Evolutionary conservation across 179 eudicot species (phyloP).

Genomic region (Gypsophila paniculata): DNA sequence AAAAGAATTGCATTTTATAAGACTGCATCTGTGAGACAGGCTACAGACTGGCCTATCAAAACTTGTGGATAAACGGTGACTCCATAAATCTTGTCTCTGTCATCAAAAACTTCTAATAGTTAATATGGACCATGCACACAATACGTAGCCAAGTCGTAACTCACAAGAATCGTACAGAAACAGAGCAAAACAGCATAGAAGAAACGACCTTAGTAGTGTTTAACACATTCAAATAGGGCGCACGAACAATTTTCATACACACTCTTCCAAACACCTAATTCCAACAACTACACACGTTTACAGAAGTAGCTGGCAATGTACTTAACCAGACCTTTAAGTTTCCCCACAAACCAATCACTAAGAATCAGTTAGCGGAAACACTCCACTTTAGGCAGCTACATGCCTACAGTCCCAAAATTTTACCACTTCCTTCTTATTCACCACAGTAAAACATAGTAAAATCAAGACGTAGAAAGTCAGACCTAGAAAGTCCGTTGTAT

Average conservation of each 20-base stretch:
- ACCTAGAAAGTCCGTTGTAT: not conserved
- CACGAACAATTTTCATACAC: not conserved
- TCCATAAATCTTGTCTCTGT: conserved; percentile 54
- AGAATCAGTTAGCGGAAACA: not conserved
- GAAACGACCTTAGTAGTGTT: not conserved
- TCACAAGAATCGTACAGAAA: not conserved
- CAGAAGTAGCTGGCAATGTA: not conserved
- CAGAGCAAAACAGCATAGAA: not conserved
- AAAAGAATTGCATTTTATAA: conserved; percentile 47
- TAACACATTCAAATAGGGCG: not conserved
- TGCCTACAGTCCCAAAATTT: not conserved
- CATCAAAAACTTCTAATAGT: not conserved
- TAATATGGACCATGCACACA: not conserved
- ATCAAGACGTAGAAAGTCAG: not conserved
- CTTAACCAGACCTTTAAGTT: not conserved
- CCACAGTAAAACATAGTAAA: not conserved
- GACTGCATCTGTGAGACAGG: conserved; percentile 35
- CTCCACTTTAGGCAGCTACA: conserved; percentile 1
- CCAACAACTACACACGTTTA: not conserved
- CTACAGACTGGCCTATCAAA: conserved; percentile 35
- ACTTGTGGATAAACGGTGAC: conserved; percentile 41
- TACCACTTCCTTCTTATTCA: not conserved
- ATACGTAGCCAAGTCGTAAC: not conserved
- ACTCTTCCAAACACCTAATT: not conserved
- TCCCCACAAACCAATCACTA: too few species aligned